Evolutionary conservation across 2,329 filamentous ascomycete genomes (phyloP).

Genomic region (Phaeosphaeriaceae sp.): DNA sequence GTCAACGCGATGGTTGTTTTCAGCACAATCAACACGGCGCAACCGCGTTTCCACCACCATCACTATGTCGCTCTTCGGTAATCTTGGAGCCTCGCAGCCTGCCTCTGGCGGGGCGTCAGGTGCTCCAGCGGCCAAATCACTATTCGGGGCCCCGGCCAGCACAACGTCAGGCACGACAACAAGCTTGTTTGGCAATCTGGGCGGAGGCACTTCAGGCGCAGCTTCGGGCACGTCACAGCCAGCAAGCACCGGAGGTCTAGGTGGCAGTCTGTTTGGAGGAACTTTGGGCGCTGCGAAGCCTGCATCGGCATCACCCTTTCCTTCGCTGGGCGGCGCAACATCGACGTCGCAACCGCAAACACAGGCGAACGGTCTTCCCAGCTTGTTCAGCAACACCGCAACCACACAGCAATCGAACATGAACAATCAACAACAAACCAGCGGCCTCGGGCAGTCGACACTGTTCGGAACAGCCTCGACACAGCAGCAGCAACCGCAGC

Average conservation of each 20-base stretch:
- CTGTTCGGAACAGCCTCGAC: conserved; percentile 33
- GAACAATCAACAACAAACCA: conserved; percentile 39
- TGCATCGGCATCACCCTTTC: conserved; percentile 32
- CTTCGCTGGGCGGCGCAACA: conserved; percentile 32
- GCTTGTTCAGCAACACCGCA: conserved; percentile 26
- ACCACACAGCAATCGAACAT: conserved; percentile 36
- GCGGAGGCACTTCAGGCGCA: conserved; percentile 33
- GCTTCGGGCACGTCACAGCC: conserved; percentile 34
- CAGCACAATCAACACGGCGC: conserved; percentile 35
- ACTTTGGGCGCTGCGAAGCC: conserved; percentile 45
- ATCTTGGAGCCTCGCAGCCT: conserved; percentile 37
- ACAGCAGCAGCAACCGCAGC: conserved; percentile 37
- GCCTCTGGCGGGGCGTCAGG: conserved; percentile 31
- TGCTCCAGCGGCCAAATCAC: conserved; percentile 21
- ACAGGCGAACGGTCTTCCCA: conserved; percentile 25
- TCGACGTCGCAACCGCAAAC: conserved; percentile 30
- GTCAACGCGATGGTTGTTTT: conserved; percentile 34
- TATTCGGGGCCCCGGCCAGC: conserved; percentile 13
- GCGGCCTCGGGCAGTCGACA: conserved; percentile 31
- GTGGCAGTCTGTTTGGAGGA: conserved; percentile 43
- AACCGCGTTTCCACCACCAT: conserved; percentile 32
- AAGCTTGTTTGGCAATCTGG: conserved; percentile 39
- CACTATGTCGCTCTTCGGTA: conserved; percentile 42
- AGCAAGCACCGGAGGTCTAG: conserved; percentile 34
- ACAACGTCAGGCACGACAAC: conserved; percentile 30